Percentiles rank a stretch among this genome's conserved stretches.
phyloP scores from a whole-genome alignment of 352 stramenopile species.

The Hyaloperonospora brassicae region DNA sequence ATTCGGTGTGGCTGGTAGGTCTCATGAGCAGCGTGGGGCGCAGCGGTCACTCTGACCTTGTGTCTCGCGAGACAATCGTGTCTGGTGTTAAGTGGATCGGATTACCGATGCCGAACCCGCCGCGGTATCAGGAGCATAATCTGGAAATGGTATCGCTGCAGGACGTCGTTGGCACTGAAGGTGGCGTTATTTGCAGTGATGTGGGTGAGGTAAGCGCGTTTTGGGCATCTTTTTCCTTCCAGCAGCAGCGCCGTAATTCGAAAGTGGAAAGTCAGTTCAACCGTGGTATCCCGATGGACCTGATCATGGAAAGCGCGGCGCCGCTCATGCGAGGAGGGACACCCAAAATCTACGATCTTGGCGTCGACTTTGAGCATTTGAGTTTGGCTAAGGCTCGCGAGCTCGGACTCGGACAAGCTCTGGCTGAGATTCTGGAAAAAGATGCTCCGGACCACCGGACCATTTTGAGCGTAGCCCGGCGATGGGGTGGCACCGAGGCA shows the following conservation, averaged over 20 bases:
- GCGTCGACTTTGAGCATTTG: constrained; percentile 83
- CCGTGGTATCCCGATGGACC: constrained; percentile 76
- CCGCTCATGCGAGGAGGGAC: constrained; percentile 60
- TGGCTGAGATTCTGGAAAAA: constrained; percentile 70
- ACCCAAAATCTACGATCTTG: constrained; percentile 73
- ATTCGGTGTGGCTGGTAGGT: constrained; percentile 80
- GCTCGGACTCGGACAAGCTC: constrained; percentile 71
- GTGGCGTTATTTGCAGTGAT: constrained; percentile 66
- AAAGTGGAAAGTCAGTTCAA: constrained; percentile 86
- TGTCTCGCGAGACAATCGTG: constrained; percentile 81
- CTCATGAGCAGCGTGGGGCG: constrained; percentile 77
- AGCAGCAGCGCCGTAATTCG: constrained; percentile 59
- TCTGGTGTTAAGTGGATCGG: constrained; percentile 82
- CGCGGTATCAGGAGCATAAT: constrained; percentile 83
- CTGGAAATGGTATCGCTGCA: constrained; percentile 82
- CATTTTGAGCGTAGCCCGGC: constrained; percentile 70
- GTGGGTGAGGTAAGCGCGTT: constrained; percentile 72
- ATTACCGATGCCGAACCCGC: constrained; percentile 71
- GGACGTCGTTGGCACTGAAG: constrained; percentile 75
- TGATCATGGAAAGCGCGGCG: constrained; percentile 83
- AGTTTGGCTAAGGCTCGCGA: constrained; percentile 84
- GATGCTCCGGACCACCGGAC: constrained; percentile 60
- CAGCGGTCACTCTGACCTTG: constrained; percentile 71
- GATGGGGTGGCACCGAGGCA: constrained; percentile 69
- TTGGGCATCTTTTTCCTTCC: constrained; percentile 84